Evolutionary conservation across 1,284 basidiomycete species (phyloP), one percentile per base, ranked within the genome.

Genomic region (Naganishia cerealis): DNA sequence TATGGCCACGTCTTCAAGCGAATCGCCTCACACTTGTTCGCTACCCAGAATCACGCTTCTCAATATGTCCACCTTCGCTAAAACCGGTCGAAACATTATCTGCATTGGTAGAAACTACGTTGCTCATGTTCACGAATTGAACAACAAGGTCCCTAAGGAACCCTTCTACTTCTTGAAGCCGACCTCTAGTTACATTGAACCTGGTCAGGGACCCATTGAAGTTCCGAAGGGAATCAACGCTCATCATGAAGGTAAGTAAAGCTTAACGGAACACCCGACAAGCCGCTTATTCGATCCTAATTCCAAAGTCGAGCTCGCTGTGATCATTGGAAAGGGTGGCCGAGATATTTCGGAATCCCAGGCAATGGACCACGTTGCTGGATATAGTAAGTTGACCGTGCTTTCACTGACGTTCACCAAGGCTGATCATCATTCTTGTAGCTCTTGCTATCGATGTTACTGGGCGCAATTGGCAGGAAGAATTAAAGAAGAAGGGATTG

Each of bases 141-240:
- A 89, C 77, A 97, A 97, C 78, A 85, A 90, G 7, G 83, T 90
- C 3, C 94, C 95, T 1, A 92, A 89, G 76, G 94, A 97, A 78
- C 95, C 95, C 0, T 97, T 99, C 85, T 96, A 98, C 86, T 99
- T 98, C 84, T 83, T 98, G 50, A 99, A 99, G 82, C 95, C 95
- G 5, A 97, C 95, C 2, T 87, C 89, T 3, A 92, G 90, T 75
- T 98, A 94, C 78, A 76, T 97, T 33, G 78, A 84, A n/a, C 86
- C 86, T 7, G 89, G 89, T 0, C 79, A 83, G 63, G 79, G 78
- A 5, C 85, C 86, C 42, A 83, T 98, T 33, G 91, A 97, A 83
- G 90, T 98, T 59, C 95, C 95, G 3, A 82, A 80, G 52, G 94
- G 94, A 26, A 85, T 95, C 54, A 76, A 88, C 7, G 89, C 89